A percentile compares a stretch with the other conserved stretches of the same genome.
Evolutionary conservation across 164 flowering plant species (phyloP).

Genomic region (Piper longum): DNA sequence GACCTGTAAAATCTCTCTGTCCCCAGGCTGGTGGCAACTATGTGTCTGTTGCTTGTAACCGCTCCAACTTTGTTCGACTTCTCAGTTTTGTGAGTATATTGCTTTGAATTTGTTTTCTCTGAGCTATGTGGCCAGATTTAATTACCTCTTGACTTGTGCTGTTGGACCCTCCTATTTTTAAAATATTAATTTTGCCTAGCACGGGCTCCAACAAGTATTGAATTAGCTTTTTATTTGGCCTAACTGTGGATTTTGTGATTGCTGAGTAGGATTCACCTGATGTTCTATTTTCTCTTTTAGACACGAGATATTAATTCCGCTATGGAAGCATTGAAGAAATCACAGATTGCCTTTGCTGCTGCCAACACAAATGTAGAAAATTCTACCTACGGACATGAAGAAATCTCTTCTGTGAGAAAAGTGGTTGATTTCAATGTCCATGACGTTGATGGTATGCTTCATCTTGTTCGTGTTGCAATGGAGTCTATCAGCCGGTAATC

Average conservation of each 20-base stretch:
- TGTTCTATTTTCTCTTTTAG: slow-evolving; percentile 27
- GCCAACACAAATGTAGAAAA: slow-evolving; percentile 28
- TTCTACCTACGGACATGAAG: slow-evolving; percentile 23
- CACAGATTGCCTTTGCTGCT: slow-evolving; percentile 41
- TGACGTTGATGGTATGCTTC: slow-evolving; percentile 48
- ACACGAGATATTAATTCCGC: slow-evolving; percentile 47
- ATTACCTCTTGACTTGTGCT: too few relatives aligned
- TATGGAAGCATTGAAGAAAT: slow-evolving; percentile 69
- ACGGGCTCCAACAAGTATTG: too few relatives aligned
- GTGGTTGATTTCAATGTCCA: slow-evolving; percentile 79
- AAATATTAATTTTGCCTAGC: too few relatives aligned
- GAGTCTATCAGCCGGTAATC: slow-evolving; percentile 39
- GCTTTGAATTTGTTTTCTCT: background rate
- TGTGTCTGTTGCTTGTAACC: slow-evolving; percentile 38
- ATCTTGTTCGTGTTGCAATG: slow-evolving; percentile 51
- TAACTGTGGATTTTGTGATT: too few relatives aligned
- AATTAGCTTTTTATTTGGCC: too few relatives aligned
- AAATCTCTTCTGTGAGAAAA: slow-evolving; percentile 29
- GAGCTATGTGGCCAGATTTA: too few relatives aligned
- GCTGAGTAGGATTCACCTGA: background rate
- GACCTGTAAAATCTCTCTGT: slow-evolving; percentile 29
- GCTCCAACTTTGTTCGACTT: slow-evolving; percentile 37
- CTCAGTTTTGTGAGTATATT: slow-evolving; percentile 64
- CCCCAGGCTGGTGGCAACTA: slow-evolving; percentile 36
- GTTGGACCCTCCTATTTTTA: background rate